Evolutionary conservation across 805 yeast genomes (phyloP).

Genomic region (Candida easanensis): DNA sequence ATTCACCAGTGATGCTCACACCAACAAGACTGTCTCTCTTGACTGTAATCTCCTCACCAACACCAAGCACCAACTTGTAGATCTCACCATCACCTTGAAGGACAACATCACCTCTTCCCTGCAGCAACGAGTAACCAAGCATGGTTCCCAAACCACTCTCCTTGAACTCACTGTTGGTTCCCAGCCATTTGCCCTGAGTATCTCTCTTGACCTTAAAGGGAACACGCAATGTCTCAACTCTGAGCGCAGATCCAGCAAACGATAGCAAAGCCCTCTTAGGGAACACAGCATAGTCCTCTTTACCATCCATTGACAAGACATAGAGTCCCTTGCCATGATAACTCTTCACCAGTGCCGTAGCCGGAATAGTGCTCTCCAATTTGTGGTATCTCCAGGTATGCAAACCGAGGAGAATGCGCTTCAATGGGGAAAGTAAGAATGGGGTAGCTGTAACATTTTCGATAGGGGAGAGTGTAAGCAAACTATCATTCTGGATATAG

Average conservation of each 20-base stretch:
- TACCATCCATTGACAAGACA: conserved; percentile 49
- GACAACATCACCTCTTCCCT: conserved; percentile 58
- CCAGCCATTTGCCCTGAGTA: conserved; percentile 31
- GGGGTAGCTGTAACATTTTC: conserved; percentile 5
- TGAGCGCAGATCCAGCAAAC: conserved; percentile 51
- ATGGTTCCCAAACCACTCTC: conserved; percentile 14
- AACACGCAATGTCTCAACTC: conserved; percentile 34
- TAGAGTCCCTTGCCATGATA: conserved; percentile 10
- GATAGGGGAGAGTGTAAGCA: conserved; percentile 39
- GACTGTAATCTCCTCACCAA: conserved; percentile 47
- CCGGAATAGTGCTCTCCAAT: conserved; percentile 35
- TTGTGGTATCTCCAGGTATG: conserved; percentile 44
- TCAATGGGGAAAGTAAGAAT: conserved; percentile 34
- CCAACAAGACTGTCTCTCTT: conserved; percentile 47
- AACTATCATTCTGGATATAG: conserved; percentile 44
- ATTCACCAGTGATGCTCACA: conserved; percentile 44
- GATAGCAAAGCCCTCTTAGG: conserved; percentile 46
- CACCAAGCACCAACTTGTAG: conserved; percentile 43
- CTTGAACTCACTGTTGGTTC: conserved; percentile 14
- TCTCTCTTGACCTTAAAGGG: conserved; percentile 37
- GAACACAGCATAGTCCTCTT: conserved; percentile 60
- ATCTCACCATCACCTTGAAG: conserved; percentile 54
- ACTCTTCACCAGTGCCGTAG: conserved; percentile 16
- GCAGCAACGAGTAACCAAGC: conserved; percentile 44
- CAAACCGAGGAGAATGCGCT: conserved; percentile 43